Evolutionary conservation across 139 green algal genomes (phyloP).

Genomic region (Chlorella vulgaris): DNA sequence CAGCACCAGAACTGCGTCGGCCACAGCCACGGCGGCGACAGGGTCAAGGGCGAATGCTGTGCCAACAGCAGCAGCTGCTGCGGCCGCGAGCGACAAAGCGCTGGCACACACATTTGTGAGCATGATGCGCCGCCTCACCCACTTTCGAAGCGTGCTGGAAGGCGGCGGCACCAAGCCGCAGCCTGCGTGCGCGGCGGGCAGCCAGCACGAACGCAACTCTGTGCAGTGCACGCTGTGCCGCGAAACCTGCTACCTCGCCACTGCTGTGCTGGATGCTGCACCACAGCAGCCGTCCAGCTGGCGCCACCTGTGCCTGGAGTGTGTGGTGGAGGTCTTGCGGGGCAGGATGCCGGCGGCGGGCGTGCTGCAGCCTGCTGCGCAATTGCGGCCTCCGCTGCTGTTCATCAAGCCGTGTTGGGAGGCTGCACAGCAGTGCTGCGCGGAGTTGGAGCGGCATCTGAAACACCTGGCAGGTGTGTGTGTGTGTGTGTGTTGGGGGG

Average conservation of each 20-base stretch:
- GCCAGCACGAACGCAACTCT: neutral
- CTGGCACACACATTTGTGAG: constrained; percentile 21
- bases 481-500: no score
- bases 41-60: neutral
- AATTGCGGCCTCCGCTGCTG: no score
- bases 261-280: constrained; percentile 3
- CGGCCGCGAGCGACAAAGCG: neutral
- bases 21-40: neutral
- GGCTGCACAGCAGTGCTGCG: neutral
- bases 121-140: constrained; percentile 19
- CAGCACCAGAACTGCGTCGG: neutral
- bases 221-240: constrained; percentile 20
- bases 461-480: no score
- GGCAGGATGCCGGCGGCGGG: neutral
- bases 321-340: neutral
- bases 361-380: no score
- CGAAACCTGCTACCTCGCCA: neutral
- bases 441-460: neutral
- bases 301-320: constrained; percentile 40
- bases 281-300: neutral
- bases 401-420: constrained; percentile 36
- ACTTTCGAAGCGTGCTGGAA: constrained; percentile 15
- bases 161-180: neutral
- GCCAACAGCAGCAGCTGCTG: neutral
- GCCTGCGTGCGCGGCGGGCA: neutral